These are phyloP conservation scores for Saccharomyces hybrid DNA, from an alignment of 1,139 yeast genomes.

Conservation along the genomic window DNA sequence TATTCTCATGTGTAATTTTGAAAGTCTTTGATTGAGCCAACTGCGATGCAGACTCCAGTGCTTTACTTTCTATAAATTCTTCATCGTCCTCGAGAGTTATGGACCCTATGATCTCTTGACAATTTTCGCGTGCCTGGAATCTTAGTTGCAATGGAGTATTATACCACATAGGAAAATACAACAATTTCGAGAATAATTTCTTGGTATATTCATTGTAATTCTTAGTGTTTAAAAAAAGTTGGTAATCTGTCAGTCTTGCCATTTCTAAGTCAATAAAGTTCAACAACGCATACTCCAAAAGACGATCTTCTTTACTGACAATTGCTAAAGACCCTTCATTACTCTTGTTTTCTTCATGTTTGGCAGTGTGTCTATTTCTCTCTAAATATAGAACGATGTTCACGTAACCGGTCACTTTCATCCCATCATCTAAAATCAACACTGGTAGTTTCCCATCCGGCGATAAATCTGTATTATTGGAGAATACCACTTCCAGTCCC, in stretches of 20 bases:
- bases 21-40: constrained; percentile 27
- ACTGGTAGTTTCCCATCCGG: constrained; percentile 50
- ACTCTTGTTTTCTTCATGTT: neutral
- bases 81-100: constrained; percentile 10
- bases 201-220: constrained; percentile 64
- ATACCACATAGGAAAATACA: constrained; percentile 85
- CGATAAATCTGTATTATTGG: constrained; percentile 43
- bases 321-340: constrained; percentile 3
- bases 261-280: constrained; percentile 19
- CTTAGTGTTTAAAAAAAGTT: constrained; percentile 48
- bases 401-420: constrained; percentile 40
- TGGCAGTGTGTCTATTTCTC: constrained; percentile 1
- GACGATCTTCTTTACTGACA: neutral
- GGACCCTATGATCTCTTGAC: constrained; percentile 30
- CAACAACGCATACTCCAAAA: constrained; percentile 17
- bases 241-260: constrained; percentile 42
- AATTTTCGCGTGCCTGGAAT: constrained; percentile 40
- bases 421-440: constrained; percentile 30
- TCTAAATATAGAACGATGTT: constrained; percentile 39
- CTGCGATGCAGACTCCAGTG: constrained; percentile 9
- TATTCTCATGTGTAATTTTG: constrained; percentile 15
- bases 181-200: constrained; percentile 46
- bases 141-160: constrained; percentile 56
- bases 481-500: constrained; percentile 19
- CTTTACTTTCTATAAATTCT: constrained; percentile 12